A percentile compares a stretch with the other conserved stretches of the same genome.
phyloP scores from a whole-genome alignment of 768 basidiomycete genomes.

The Solioccasus polychromus region DNA sequence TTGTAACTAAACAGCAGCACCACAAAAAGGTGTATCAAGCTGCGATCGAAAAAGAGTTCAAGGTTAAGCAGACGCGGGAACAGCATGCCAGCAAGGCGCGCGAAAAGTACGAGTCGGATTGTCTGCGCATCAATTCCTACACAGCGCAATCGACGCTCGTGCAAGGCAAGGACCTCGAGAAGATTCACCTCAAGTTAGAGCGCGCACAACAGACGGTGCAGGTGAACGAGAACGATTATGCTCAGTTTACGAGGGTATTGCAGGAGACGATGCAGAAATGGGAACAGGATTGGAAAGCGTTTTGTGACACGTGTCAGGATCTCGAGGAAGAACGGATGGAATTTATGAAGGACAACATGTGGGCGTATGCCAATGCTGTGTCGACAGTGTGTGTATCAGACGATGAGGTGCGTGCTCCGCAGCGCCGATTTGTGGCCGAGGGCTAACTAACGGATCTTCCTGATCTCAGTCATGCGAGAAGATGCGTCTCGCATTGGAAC shows the following conservation, averaged over 20 bases:
- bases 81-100: constrained; percentile 82
- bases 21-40: constrained; percentile 73
- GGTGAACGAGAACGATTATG: constrained; percentile 88
- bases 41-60: constrained; percentile 86
- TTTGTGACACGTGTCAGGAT: constrained; percentile 95
- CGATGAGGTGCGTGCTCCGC: constrained; percentile 74
- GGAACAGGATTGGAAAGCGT: constrained; percentile 92
- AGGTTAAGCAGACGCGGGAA: constrained; percentile 85
- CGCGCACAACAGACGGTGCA: constrained; percentile 87
- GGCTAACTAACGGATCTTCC: background rate
- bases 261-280: constrained; percentile 80
- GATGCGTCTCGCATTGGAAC: constrained; percentile 81
- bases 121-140: constrained; percentile 89
- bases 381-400: constrained; percentile 94
- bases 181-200: constrained; percentile 82
- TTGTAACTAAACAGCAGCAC: constrained; percentile 61
- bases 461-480: constrained; percentile 80
- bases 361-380: constrained; percentile 95
- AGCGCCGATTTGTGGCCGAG: background rate
- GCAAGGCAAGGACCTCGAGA: constrained; percentile 93
- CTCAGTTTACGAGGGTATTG: constrained; percentile 78
- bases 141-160: constrained; percentile 88
- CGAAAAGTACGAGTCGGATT: constrained; percentile 92
- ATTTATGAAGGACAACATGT: constrained; percentile 92
- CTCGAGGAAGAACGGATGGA: constrained; percentile 93